phyloP scores from a whole-genome alignment of 441 rosid genomes.

The Dalechampia spathulata region DNA sequence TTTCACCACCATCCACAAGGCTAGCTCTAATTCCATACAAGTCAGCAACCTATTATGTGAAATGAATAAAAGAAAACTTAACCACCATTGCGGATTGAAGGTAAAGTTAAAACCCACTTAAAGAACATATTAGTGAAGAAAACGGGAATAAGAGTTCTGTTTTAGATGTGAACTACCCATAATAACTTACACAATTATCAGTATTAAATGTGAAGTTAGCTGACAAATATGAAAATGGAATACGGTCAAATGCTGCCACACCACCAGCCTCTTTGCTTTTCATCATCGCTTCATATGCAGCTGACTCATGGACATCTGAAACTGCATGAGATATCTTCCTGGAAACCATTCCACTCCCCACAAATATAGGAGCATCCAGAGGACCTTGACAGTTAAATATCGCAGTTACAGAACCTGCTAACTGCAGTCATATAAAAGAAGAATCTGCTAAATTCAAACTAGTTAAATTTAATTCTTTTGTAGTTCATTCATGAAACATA shows the following conservation, averaged over 20 bases:
- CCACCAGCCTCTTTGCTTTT: constrained; percentile 98
- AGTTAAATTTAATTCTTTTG: not conserved
- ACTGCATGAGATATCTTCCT: constrained; percentile 72
- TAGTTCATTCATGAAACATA: not conserved
- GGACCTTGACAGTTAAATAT: constrained; percentile 99
- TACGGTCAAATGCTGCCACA: constrained; percentile 97
- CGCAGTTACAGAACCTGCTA: constrained; percentile 97
- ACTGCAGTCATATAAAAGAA: constrained; percentile 39
- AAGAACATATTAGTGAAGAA: not conserved
- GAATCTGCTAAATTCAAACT: constrained; percentile 5
- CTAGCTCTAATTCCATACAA: constrained; percentile 97
- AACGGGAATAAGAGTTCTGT: constrained; percentile 1
- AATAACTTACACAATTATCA: constrained; percentile 81
- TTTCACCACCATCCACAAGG: constrained; percentile 99
- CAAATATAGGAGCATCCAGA: constrained; percentile 91
- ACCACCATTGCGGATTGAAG: not conserved
- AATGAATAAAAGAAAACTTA: constrained; percentile 10
- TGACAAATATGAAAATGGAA: constrained; percentile 96
- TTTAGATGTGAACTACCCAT: constrained; percentile 5
- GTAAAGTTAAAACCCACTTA: not conserved
- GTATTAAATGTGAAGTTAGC: constrained; percentile 99
- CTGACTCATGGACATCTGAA: constrained; percentile 58
- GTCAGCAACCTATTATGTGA: constrained; percentile 76
- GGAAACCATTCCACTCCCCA: constrained; percentile 97
- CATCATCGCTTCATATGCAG: constrained; percentile 87